Conservation (phyloP, 768 basidiomycete species). For the Pleurotus citrinopileatus region DNA sequence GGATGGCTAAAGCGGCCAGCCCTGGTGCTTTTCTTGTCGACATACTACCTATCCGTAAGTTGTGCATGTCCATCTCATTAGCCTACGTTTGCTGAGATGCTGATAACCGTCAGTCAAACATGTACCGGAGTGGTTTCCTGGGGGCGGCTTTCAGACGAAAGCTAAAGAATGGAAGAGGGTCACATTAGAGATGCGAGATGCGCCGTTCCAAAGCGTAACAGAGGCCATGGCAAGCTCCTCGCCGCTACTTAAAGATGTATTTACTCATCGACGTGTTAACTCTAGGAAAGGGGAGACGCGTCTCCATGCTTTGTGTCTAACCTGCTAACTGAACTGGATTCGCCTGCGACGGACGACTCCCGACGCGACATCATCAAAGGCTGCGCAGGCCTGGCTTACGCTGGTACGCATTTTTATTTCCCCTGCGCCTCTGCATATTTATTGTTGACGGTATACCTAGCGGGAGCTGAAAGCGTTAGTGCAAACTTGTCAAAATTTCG, state of each 20-base stretch:
- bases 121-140: slow-evolving; percentile 40
- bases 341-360: neutral
- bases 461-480: slow-evolving; percentile 17
- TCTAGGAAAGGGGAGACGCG: slow-evolving; percentile 12
- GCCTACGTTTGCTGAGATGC: neutral
- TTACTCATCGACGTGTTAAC: neutral
- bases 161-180: slow-evolving; percentile 26
- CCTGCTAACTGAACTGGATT: slow-evolving; percentile 7
- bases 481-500: neutral
- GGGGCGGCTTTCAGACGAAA: slow-evolving; percentile 34
- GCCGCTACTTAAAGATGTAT: neutral
- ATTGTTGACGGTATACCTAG: neutral
- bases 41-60: slow-evolving; percentile 15
- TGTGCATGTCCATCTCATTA: neutral
- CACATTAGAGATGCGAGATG: slow-evolving; percentile 13
- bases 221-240: slow-evolving; percentile 20
- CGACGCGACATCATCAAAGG: slow-evolving; percentile 10
- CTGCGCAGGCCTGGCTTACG: slow-evolving; percentile 8
- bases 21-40: slow-evolving; percentile 14
- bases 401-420: slow-evolving; percentile 4
- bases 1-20: slow-evolving; percentile 8
- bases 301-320: slow-evolving; percentile 15
- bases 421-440: neutral
- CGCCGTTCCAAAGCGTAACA: slow-evolving; percentile 25
- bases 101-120: neutral